Evolutionary conservation across 1,284 basidiomycete genomes (phyloP).

Genomic region (Rhizopogon parksii): DNA sequence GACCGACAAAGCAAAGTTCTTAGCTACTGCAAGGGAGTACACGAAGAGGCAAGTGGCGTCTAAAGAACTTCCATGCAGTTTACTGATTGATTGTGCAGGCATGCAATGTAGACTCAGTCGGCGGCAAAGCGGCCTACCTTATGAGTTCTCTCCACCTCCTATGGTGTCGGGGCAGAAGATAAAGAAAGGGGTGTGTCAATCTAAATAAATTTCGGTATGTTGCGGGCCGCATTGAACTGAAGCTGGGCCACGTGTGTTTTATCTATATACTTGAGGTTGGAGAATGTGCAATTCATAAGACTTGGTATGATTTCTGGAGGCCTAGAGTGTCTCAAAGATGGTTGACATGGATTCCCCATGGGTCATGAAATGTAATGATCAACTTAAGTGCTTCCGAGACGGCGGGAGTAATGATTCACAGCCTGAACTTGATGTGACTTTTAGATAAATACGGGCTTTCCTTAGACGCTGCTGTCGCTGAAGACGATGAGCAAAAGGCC

Average conservation of each 20-base stretch:
- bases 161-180: not conserved
- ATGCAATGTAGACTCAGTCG: constrained; percentile 18
- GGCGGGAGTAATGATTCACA: not conserved
- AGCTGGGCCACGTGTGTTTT: not conserved
- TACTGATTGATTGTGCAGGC: constrained; percentile 9
- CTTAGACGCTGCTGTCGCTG: too few relatives aligned
- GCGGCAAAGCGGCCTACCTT: not conserved
- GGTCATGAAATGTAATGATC: too few relatives aligned
- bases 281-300: too few relatives aligned
- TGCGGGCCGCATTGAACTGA: not conserved
- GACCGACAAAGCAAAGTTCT: constrained; percentile 64
- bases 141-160: not conserved
- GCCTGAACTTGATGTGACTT: not conserved
- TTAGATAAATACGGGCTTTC: too few relatives aligned
- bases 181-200: not conserved
- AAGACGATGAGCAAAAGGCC: not conserved
- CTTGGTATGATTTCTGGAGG: too few relatives aligned
- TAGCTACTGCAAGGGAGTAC: constrained; percentile 69
- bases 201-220: not conserved
- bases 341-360: too few relatives aligned
- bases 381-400: not conserved
- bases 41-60: constrained; percentile 61
- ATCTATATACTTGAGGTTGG: not conserved
- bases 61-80: not conserved
- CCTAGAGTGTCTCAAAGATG: too few relatives aligned